A percentile compares a stretch with the other conserved stretches of the same genome.
phyloP scores from a whole-genome alignment of 1,284 basidiomycete genomes.

The Inonotus hispidus region DNA sequence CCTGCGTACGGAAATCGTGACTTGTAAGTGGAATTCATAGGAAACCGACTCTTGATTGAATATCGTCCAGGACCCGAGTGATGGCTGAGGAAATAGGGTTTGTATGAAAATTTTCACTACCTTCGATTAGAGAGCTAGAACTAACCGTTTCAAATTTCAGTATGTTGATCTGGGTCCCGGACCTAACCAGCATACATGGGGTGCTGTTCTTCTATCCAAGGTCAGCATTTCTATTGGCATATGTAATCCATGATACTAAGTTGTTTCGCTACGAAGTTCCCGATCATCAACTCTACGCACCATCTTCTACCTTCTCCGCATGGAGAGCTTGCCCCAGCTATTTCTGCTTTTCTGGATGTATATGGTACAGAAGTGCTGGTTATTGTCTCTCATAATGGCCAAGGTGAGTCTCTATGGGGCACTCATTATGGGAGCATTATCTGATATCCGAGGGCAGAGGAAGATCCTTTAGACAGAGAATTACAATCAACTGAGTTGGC shows the following conservation, averaged over 20 bases:
- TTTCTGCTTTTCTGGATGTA: slow-evolving; percentile 83
- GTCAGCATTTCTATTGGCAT: slow-evolving; percentile 29
- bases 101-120: slow-evolving; percentile 38
- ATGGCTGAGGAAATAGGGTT: slow-evolving; percentile 79
- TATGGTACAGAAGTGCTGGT: slow-evolving; percentile 80
- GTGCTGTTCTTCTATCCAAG: slow-evolving; percentile 79
- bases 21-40: slow-evolving; percentile 42
- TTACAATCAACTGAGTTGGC: slow-evolving; percentile 83
- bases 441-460: slow-evolving; percentile 44
- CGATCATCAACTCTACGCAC: slow-evolving; percentile 86
- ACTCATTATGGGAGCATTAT: slow-evolving; percentile 9
- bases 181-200: slow-evolving; percentile 91
- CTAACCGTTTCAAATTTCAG: slow-evolving; percentile 33
- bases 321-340: slow-evolving; percentile 90
- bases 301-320: slow-evolving; percentile 86
- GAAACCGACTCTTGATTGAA: slow-evolving; percentile 9
- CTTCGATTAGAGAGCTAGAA: neutral
- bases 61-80: slow-evolving; percentile 55
- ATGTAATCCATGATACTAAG: neutral
- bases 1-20: slow-evolving; percentile 89
- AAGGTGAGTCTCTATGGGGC: slow-evolving; percentile 46
- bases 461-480: slow-evolving; percentile 84
- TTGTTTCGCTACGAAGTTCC: slow-evolving; percentile 51
- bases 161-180: slow-evolving; percentile 82
- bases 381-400: slow-evolving; percentile 88